Evolutionary conservation across 106 monocot species (phyloP).

Genomic region (Dendrobium nobile): DNA sequence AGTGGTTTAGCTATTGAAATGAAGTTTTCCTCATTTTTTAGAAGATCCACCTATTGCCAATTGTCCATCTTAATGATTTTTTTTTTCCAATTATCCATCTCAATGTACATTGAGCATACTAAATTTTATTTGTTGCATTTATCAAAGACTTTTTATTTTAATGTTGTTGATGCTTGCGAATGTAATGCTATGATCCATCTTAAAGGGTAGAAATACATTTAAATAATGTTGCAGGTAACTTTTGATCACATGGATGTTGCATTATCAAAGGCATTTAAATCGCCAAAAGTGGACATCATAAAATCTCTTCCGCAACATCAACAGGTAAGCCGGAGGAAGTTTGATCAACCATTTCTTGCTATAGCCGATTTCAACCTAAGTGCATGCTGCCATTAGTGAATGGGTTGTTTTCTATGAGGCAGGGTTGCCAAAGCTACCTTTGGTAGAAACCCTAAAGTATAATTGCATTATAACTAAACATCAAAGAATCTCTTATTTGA

Average conservation of each 20-base stretch:
- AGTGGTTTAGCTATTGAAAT: not conserved
- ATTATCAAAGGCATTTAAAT: slow-evolving; percentile 88
- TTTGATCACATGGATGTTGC: slow-evolving; percentile 82
- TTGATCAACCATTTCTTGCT: not conserved
- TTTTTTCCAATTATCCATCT: not conserved
- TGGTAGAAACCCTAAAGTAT: not conserved
- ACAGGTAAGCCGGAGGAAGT: slow-evolving; percentile 40
- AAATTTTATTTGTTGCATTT: not conserved
- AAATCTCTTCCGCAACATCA: slow-evolving; percentile 89
- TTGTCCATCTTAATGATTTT: not conserved
- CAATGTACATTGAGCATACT: not conserved
- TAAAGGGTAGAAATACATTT: slow-evolving; percentile 2
- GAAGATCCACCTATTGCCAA: not conserved
- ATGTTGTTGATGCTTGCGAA: not conserved
- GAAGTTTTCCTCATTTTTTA: not conserved
- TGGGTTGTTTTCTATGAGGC: not conserved
- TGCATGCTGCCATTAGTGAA: not conserved
- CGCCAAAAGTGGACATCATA: slow-evolving; percentile 60
- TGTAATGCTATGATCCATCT: not conserved
- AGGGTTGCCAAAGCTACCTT: not conserved
- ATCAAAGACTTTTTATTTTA: not conserved
- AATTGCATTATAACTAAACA: not conserved
- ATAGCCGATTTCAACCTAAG: not conserved
- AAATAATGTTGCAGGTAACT: slow-evolving; percentile 50
- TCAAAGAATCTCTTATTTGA: not conserved